Percentiles rank a stretch among this genome's conserved stretches.
Evolutionary conservation across 257 asterid species (phyloP).

Genomic region (Scutellaria barbata): DNA sequence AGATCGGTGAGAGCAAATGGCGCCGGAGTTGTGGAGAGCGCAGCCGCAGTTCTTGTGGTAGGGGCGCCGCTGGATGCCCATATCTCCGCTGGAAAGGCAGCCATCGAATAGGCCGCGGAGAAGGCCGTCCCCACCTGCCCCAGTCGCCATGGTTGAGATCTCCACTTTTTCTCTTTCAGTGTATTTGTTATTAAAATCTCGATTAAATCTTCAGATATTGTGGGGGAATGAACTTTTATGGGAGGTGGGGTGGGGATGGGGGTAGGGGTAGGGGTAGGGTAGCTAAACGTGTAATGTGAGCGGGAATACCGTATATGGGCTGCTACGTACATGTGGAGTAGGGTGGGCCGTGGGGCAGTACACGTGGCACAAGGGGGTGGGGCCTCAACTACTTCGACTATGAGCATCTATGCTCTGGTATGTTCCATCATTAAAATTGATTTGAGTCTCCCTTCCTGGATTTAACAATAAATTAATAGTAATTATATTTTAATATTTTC

Average conservation of each 20-base stretch:
- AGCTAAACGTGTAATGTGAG: constrained; percentile 29
- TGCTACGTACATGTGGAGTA: constrained; percentile 27
- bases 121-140: constrained; percentile 67
- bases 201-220: neutral
- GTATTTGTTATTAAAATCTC: neutral
- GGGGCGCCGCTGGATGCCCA: constrained; percentile 62
- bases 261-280: neutral
- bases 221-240: neutral
- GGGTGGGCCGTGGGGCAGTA: neutral
- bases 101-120: constrained; percentile 57
- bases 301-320: constrained; percentile 23
- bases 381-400: constrained; percentile 26
- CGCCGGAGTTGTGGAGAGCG: constrained; percentile 60
- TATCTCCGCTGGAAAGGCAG: constrained; percentile 59
- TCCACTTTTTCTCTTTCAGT: neutral
- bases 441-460: no score
- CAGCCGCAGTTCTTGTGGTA: constrained; percentile 77
- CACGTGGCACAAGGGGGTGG: constrained; percentile 10
- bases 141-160: constrained; percentile 48
- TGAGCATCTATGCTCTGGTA: neutral
- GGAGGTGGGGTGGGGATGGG: neutral
- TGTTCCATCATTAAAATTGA: neutral
- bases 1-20: constrained; percentile 50
- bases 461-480: no score
- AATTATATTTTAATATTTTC: no score